Percentiles rank a stretch among this genome's conserved stretches.
Conservation (phyloP, 306 rosid species). For the Psophocarpus tetragonolobus region DNA sequence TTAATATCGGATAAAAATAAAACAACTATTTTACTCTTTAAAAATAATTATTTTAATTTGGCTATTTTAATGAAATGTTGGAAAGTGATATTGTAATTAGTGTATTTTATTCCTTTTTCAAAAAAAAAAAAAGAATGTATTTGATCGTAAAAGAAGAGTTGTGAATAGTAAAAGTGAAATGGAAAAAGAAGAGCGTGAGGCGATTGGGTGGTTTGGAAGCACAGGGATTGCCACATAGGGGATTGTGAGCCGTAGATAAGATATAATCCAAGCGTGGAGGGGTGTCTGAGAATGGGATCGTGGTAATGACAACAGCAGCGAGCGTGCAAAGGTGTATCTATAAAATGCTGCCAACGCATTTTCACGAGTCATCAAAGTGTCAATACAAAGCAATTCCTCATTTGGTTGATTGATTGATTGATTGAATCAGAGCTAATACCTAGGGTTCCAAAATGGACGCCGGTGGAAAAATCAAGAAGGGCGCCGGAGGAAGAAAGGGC, state of each 20-base stretch:
- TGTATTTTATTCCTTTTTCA: no score
- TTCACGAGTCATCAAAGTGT: not conserved
- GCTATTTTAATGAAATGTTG: no score
- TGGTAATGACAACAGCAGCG: not conserved
- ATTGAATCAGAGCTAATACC: not conserved
- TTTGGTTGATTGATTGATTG: no score
- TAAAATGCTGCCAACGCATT: not conserved
- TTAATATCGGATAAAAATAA: no score
- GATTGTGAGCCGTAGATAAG: constrained; percentile 38
- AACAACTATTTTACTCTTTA: no score
- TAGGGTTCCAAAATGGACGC: constrained; percentile 38
- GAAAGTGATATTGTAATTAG: no score
- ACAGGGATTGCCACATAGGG: constrained; percentile 35
- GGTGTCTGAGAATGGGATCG: not conserved
- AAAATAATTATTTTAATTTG: no score
- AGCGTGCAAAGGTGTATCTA: not conserved
- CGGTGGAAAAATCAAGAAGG: constrained; percentile 48
- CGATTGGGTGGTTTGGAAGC: constrained; percentile 36
- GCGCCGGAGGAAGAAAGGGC: constrained; percentile 62
- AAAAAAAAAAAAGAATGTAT: no score
- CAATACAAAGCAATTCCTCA: not conserved
- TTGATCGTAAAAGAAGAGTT: no score
- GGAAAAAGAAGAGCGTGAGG: not conserved
- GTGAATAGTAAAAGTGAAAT: no score
- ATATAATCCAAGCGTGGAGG: constrained; percentile 42